Evolutionary conservation across 2,329 filamentous ascomycete genomes (phyloP), one percentile per base, ranked within the genome.

Genomic region (Diaporthe sp.): DNA sequence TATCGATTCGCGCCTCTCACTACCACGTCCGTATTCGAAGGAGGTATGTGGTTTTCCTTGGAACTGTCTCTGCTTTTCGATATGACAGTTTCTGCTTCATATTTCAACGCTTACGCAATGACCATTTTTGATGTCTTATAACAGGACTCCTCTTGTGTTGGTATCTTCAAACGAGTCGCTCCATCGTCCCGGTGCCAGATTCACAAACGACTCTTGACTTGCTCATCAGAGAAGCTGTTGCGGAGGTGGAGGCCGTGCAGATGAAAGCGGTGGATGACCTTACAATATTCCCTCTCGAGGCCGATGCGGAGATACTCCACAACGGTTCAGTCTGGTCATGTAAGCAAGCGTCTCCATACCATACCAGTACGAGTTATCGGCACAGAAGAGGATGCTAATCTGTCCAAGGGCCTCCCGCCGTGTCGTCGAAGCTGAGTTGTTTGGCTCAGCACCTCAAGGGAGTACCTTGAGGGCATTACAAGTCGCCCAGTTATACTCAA

Each of bases 91-190:
- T 10, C 10, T 37, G 34, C 34, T 37, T 37, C 1, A 37, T 10
- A 0, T 37, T 37, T 2, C 8, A 0, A 10, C 9, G 0, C 37
- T 22, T 49, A 20, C 47, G 17, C 7, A n/a, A 9, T 22, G 8
- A 22, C 42, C 22, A 20, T n/a, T 25, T 22, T 3, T 51, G 13
- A 51, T 12, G 1, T 1, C 22, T 5, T 1, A 25, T n/a, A 8
- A 4, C n/a, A 51, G 49, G n/a, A 2, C 49, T 51, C n/a, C 49
- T 51, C 9, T 1, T 51, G 49, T 51, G 49, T 25, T 51, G 49
- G 49, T 51, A 51, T 25, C n/a, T 51, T 25, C 49, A 8, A 51
- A 51, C 22, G 3, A 51, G 22, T 1, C 49, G 4, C 22, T 51
- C 49, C n/a, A 1, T 1, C 8, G 5, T 51, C 22, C 49, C 10